Base-by-base conservation (phyloP, 1,139 yeast genomes). In the Suhomyces atakaporum region DNA sequence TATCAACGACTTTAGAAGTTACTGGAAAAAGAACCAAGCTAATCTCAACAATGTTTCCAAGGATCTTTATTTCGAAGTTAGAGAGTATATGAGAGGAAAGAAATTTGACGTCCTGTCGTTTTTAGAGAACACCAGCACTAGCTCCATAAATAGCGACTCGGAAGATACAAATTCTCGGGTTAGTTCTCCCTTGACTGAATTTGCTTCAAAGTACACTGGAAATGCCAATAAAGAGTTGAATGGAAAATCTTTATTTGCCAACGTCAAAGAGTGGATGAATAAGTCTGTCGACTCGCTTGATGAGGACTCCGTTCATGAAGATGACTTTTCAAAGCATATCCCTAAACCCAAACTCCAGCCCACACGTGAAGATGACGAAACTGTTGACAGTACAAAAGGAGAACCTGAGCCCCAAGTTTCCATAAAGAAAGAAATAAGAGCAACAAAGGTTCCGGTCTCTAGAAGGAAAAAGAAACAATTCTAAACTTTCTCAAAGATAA, bases 31-130 rank as follows among this genome's bases (percentile, higher is more conserved):
- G 58, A 81, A 84, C 51, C 83, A 77, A 49, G 73, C 71, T 38
- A 81, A 80, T 53, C 64, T 86, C 49, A 86, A 85, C 58, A 80
- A 78, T 49, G 84, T 84, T 6, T 83, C 95, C 11, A 79, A 81
- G 53, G 96, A 88, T 59, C 66, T 88, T 40, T 87, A 88, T 59
- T 81, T 85, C 47, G 95, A 89, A 59, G 85, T 84, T 22, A 69
- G 92, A 46, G 92, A 84, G 56, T 79, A 84, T 50, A 65, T 88
- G 58, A 69, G 79, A 46, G 73, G 77, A 7, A 69, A 69, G 56
- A 75, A 71, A 66, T 68, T 59, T 58, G 79, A 53, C 36, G 58
- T 59, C 14, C 59, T 58, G 22, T 57, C 58, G 26, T 54, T 59
- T 31, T 54, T 60, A 38, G 71, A 66, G 9, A 53, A 48, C 33